Evolutionary conservation across 2,329 filamentous ascomycete genomes (phyloP).

Genomic region (Arthroderma sp.): DNA sequence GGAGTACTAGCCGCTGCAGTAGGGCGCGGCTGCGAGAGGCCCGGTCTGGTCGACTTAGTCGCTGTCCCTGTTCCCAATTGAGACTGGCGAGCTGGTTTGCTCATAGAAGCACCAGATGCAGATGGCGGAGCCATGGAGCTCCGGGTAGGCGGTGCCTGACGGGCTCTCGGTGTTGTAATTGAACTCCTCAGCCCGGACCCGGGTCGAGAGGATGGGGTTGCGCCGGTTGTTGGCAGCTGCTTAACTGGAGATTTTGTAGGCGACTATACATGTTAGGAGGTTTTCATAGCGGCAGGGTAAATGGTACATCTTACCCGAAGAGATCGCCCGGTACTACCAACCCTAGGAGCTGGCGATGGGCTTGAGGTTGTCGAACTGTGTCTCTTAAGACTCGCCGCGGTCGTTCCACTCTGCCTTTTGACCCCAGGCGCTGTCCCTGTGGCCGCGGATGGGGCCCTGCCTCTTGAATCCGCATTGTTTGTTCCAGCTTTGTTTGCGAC

Average conservation of each 20-base stretch:
- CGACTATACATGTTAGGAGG: slow-evolving; percentile 39
- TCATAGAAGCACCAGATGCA: slow-evolving; percentile 15
- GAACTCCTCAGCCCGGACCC: not conserved
- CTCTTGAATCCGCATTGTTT: slow-evolving; percentile 19
- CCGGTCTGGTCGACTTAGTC: slow-evolving; percentile 22
- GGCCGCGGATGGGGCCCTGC: slow-evolving; percentile 30
- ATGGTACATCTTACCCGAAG: slow-evolving; percentile 21
- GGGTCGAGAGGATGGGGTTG: slow-evolving; percentile 43
- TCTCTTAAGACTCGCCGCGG: slow-evolving; percentile 42
- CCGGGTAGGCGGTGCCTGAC: slow-evolving; percentile 37
- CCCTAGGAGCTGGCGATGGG: slow-evolving; percentile 54
- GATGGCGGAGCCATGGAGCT: slow-evolving; percentile 56
- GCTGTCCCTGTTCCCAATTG: slow-evolving; percentile 12
- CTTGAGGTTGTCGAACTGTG: slow-evolving; percentile 60
- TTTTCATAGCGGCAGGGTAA: not conserved
- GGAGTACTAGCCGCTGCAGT: slow-evolving; percentile 11
- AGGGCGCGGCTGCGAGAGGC: slow-evolving; percentile 15
- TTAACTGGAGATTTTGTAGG: slow-evolving; percentile 72
- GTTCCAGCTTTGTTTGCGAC: slow-evolving; percentile 16
- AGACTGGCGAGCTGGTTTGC: slow-evolving; percentile 11
- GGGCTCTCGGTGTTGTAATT: slow-evolving; percentile 35
- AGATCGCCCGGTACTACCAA: slow-evolving; percentile 24
- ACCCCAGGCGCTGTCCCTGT: slow-evolving; percentile 20
- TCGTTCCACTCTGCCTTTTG: slow-evolving; percentile 37
- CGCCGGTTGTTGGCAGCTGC: slow-evolving; percentile 40